These are phyloP conservation scores for Macrocybe sp. DNA, from an alignment of 1,284 basidiomycete genomes.

Conservation along the genomic window DNA sequence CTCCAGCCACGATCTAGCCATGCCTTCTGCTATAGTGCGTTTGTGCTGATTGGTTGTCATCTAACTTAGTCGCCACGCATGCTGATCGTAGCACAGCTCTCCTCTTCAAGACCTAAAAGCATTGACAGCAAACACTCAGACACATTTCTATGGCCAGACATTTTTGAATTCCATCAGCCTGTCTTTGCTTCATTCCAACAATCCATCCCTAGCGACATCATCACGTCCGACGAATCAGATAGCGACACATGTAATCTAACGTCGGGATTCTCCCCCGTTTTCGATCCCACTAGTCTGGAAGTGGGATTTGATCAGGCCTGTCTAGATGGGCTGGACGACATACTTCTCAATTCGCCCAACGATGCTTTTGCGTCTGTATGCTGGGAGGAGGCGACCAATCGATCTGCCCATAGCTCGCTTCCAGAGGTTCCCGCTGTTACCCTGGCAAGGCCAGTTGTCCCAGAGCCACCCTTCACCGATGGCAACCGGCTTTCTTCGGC, in stretches of 20 bases:
- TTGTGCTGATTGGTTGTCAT: too few relatives aligned
- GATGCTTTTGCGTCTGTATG: slow-evolving; percentile 30
- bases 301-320: slow-evolving; percentile 32
- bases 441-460: neutral
- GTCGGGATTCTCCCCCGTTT: neutral
- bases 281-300: slow-evolving; percentile 29
- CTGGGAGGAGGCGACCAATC: slow-evolving; percentile 23
- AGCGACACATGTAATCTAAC: too few relatives aligned
- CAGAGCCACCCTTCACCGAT: neutral
- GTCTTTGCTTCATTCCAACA: slow-evolving; percentile 5
- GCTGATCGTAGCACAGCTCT: too few relatives aligned
- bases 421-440: slow-evolving; percentile 3
- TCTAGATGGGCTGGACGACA: slow-evolving; percentile 32
- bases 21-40: too few relatives aligned
- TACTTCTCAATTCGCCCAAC: slow-evolving; percentile 28
- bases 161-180: slow-evolving; percentile 5
- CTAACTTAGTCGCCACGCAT: too few relatives aligned
- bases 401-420: slow-evolving; percentile 1
- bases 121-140: slow-evolving; percentile 10
- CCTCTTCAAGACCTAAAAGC: too few relatives aligned
- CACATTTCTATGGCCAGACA: slow-evolving; percentile 12
- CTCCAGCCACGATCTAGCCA: too few relatives aligned
- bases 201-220: slow-evolving; percentile 11
- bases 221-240: slow-evolving; percentile 9
- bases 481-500: slow-evolving; percentile 4